Conservation (phyloP, 345 rosid species). For the Syzygium grande region DNA sequence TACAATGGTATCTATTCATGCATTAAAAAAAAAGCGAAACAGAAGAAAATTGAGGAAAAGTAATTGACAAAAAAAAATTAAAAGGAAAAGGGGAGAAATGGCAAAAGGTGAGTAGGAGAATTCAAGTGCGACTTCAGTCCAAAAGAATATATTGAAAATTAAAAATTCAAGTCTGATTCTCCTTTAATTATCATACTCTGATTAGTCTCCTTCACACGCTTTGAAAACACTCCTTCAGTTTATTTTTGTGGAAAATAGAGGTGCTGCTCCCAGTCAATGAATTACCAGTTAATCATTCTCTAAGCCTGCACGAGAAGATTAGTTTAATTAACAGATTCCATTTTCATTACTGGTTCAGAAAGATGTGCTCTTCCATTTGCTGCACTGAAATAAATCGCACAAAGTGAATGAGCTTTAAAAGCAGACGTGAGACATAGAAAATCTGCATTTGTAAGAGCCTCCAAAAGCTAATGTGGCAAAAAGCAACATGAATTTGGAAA, state of each 20-base stretch:
- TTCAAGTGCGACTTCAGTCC: background rate
- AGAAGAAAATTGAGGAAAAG: background rate
- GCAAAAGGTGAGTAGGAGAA: background rate
- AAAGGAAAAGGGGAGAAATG: background rate
- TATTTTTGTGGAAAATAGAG: background rate
- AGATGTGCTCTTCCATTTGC: background rate
- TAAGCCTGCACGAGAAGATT: background rate
- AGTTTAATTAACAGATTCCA: background rate
- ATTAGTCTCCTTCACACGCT: background rate
- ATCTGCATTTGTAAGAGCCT: background rate
- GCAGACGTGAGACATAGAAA: background rate
- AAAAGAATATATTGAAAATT: background rate
- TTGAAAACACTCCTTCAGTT: background rate
- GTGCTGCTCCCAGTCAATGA: background rate
- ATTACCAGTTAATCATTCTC: background rate
- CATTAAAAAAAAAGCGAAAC: background rate
- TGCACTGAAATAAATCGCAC: background rate
- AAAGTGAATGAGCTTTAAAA: background rate
- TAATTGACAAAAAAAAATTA: background rate
- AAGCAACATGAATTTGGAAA: background rate
- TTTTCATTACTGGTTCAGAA: background rate
- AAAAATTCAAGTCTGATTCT: background rate
- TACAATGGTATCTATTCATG: background rate
- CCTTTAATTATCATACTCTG: background rate
- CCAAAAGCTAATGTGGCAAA: rapidly evolving